Percentiles rank a stretch among this genome's conserved stretches.
Evolutionary conservation across 2,329 filamentous ascomycete genomes (phyloP).

Genomic region (Cercospora sp.): DNA sequence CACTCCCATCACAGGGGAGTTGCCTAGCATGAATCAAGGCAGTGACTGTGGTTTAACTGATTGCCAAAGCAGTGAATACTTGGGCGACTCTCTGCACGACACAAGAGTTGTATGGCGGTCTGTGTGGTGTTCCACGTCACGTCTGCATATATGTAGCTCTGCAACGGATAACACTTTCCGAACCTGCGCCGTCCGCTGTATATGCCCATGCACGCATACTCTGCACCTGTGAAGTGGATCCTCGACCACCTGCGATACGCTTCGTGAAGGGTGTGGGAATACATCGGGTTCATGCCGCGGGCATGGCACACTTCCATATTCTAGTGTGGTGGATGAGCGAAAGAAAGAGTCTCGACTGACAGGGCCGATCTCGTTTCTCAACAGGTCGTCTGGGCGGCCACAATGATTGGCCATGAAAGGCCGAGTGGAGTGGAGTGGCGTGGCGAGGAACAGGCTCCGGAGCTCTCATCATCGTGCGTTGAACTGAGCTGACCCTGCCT

Average conservation of each 20-base stretch:
- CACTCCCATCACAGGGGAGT: no score
- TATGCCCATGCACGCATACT: background rate
- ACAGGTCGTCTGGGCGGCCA: background rate
- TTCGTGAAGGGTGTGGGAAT: background rate
- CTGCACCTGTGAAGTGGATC: background rate
- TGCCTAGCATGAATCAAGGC: background rate
- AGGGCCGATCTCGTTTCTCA: background rate
- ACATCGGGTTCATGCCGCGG: background rate
- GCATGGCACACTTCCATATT: background rate
- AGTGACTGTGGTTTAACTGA: no score
- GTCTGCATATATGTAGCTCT: background rate
- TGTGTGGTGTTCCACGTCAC: background rate
- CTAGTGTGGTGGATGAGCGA: background rate
- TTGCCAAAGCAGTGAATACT: background rate
- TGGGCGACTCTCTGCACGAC: background rate
- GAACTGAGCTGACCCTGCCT: no score
- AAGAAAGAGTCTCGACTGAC: no score
- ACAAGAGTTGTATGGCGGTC: background rate
- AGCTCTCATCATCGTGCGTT: background rate
- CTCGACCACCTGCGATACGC: background rate
- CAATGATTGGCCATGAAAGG: background rate
- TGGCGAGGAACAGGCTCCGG: background rate
- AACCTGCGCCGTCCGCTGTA: no score
- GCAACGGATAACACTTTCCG: background rate
- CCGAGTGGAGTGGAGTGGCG: constrained; percentile 6